Percentiles rank a stretch among this genome's conserved stretches.
Conservation (phyloP, 352 stramenopile genomes). For the Phytophthora cactorum region DNA sequence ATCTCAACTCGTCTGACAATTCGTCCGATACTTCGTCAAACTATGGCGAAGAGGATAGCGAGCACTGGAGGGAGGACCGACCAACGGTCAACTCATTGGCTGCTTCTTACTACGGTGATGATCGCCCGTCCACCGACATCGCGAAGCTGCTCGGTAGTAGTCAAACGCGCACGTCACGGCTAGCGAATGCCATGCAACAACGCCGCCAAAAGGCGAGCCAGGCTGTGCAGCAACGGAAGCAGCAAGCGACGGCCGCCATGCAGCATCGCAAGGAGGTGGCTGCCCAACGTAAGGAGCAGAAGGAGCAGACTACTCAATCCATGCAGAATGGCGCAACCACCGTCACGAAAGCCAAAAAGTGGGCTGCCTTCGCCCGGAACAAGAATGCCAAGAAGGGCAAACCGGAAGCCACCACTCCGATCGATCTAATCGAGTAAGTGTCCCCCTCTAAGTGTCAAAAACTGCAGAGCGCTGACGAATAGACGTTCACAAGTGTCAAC, state of each 20-base stretch:
- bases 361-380: slow-evolving; percentile 29
- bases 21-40: slow-evolving; percentile 41
- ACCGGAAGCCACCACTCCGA: slow-evolving; percentile 23
- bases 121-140: slow-evolving; percentile 56
- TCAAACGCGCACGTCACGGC: slow-evolving; percentile 33
- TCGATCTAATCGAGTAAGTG: slow-evolving; percentile 34
- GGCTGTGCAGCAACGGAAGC: slow-evolving; percentile 39
- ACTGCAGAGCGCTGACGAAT: slow-evolving; percentile 13
- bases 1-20: slow-evolving; percentile 45
- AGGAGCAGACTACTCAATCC: slow-evolving; percentile 7
- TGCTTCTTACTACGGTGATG: slow-evolving; percentile 45
- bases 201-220: slow-evolving; percentile 41
- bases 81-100: slow-evolving; percentile 31
- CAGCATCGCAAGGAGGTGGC: slow-evolving; percentile 31
- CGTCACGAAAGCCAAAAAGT: slow-evolving; percentile 44
- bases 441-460: slow-evolving; percentile 5
- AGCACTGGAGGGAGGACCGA: slow-evolving; percentile 41
- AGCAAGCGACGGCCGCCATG: slow-evolving; percentile 31
- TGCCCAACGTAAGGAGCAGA: slow-evolving; percentile 20
- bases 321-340: slow-evolving; percentile 25
- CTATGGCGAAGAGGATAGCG: slow-evolving; percentile 41
- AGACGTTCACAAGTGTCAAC: slow-evolving; percentile 20
- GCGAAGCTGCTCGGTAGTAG: slow-evolving; percentile 41
- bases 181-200: slow-evolving; percentile 41
- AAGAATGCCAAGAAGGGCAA: slow-evolving; percentile 30